A percentile compares a stretch with the other conserved stretches of the same genome.
Evolutionary conservation across 192 early-diverging fungal species (phyloP).

Genomic region (Gryganskiella cystojenkinii): DNA sequence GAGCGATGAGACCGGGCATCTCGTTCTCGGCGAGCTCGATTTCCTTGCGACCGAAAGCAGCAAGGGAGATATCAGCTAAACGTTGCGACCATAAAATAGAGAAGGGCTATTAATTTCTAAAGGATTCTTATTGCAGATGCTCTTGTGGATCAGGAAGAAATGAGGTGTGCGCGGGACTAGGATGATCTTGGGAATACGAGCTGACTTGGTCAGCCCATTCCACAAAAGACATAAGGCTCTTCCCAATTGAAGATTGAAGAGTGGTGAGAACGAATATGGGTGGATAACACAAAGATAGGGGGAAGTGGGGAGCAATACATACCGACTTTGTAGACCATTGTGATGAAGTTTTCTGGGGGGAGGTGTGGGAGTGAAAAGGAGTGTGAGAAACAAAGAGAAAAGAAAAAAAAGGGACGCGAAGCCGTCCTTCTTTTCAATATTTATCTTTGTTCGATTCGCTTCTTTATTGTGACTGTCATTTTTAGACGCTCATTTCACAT

Average conservation of each 20-base stretch:
- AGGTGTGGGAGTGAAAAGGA: background rate
- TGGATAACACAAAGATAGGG: background rate
- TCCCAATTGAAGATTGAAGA: too few relatives aligned
- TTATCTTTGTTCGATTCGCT: too few relatives aligned
- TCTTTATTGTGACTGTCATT: too few relatives aligned
- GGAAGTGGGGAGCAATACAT: conserved; percentile 7
- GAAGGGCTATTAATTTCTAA: too few relatives aligned
- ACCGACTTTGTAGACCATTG: conserved; percentile 47
- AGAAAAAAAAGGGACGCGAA: conserved; percentile 2
- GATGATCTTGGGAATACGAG: background rate
- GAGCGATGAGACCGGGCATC: conserved; percentile 98
- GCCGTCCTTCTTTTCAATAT: background rate
- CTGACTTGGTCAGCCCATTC: background rate
- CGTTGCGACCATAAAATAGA: background rate
- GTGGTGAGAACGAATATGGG: too few relatives aligned
- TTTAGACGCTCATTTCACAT: too few relatives aligned
- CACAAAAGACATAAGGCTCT: too few relatives aligned
- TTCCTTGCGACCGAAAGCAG: conserved; percentile 98
- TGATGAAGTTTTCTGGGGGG: conserved; percentile 17
- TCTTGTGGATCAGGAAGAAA: too few relatives aligned
- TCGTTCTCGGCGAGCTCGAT: conserved; percentile 96
- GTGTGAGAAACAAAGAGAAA: conserved; percentile 9
- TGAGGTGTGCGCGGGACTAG: background rate
- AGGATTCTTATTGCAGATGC: too few relatives aligned
- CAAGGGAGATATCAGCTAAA: conserved; percentile 56